Evolutionary conservation across 331 rosid genomes (phyloP).

Genomic region (Pyracantha coccinea): DNA sequence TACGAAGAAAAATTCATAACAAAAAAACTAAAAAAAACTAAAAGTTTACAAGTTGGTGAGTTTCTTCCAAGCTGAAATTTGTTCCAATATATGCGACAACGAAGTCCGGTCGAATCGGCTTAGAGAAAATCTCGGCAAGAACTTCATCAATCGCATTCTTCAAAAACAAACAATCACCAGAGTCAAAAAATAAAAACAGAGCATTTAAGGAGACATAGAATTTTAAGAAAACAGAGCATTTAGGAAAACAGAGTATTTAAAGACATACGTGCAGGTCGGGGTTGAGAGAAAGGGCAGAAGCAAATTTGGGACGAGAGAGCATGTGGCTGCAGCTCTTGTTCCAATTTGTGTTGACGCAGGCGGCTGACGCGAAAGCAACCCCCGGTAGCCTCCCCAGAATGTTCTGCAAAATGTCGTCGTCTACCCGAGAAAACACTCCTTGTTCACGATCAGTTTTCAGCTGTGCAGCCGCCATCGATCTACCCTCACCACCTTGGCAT

Average conservation of each 20-base stretch:
- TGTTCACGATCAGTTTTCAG: background rate
- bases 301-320: slow-evolving; percentile 44
- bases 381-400: slow-evolving; percentile 43
- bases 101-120: slow-evolving; percentile 15
- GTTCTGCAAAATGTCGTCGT: slow-evolving; percentile 37
- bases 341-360: slow-evolving; percentile 52
- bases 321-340: slow-evolving; percentile 33
- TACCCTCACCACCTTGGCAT: background rate
- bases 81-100: background rate
- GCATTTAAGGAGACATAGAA: background rate
- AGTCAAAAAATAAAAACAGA: background rate
- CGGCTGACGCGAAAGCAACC: slow-evolving; percentile 38
- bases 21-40: background rate
- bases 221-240: background rate
- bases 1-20: background rate
- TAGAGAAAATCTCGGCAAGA: slow-evolving; percentile 7
- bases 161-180: background rate
- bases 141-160: slow-evolving; percentile 21
- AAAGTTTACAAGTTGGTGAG: background rate
- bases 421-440: slow-evolving; percentile 6
- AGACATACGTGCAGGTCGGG: slow-evolving; percentile 26
- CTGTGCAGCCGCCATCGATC: background rate
- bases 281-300: slow-evolving; percentile 56
- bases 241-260: background rate
- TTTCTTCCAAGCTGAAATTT: background rate